Base-by-base conservation (phyloP, 2,329 filamentous ascomycete species). In the Chaetoscypha palmicola region DNA sequence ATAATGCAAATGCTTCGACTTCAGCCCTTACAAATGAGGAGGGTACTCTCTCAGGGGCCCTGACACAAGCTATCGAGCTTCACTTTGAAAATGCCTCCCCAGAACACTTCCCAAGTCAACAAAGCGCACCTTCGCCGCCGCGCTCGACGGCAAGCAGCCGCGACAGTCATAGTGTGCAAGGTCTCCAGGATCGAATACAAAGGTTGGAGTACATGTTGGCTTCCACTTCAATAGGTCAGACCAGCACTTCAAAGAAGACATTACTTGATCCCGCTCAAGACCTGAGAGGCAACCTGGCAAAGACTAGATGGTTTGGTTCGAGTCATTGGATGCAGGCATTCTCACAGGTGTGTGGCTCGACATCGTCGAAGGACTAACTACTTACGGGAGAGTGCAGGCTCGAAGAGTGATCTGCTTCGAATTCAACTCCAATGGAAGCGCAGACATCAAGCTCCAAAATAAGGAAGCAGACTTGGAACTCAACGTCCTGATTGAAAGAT, bases 291-390 rank as follows among this genome's bases (percentile, higher is more conserved):
- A 54, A 50, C 20, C 32, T 57, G 3, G 51, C 54, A 5, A 59
- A 59, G 34, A 55, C 55, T 1, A 38, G 53, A 19, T 55, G 54
- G 20, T 56, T 50, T 38, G 57, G 57, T 4, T 48, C 51, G 17
- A 56, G 48, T 33, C 56, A 59, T 36, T 59, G 56, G 56, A 54
- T 54, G 49, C 46, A 52, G 31, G 53, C 53, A 3, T 54, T 54
- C 20, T 49, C 46, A 31, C 43, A 49, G 38, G 54, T 56, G 50
- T 38, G 48, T 47, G 11, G n/a, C 14, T n/a, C n/a, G n/a, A n/a
- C n/a, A n/a, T n/a, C n/a, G n/a, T n/a, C n/a, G n/a, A n/a, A n/a
- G n/a, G n/a, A n/a, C n/a, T n/a, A n/a, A n/a, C n/a, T n/a, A n/a
- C n/a, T n/a, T n/a, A n/a, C n/a, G n/a, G n/a, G n/a, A n/a, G n/a